phyloP scores from a whole-genome alignment of 306 rosid species.

The Arachis stenosperma region DNA sequence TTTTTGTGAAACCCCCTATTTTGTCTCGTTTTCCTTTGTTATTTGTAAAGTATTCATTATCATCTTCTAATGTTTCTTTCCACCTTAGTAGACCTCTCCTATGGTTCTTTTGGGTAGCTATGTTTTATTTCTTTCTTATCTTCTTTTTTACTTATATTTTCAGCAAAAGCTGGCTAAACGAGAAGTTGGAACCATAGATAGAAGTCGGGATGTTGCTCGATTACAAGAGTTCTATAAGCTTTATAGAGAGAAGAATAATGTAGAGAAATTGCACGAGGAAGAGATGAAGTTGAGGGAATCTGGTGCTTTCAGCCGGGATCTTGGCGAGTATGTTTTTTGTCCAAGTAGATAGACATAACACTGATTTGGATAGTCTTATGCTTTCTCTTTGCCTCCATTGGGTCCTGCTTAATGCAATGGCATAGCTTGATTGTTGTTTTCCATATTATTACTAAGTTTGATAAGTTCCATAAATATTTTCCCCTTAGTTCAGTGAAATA shows the following conservation, averaged over 20 bases:
- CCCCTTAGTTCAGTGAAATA: neutral
- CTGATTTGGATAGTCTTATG: slow-evolving; percentile 24
- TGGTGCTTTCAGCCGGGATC: slow-evolving; percentile 78
- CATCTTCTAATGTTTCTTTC: slow-evolving; percentile 12
- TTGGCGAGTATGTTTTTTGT: slow-evolving; percentile 79
- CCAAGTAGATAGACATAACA: slow-evolving; percentile 18
- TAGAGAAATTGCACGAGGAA: slow-evolving; percentile 78
- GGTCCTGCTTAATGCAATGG: neutral
- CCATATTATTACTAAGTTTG: slow-evolving; percentile 20
- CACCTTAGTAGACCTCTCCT: neutral
- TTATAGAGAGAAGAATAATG: slow-evolving; percentile 76
- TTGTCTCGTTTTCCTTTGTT: neutral
- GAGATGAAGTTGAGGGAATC: slow-evolving; percentile 87
- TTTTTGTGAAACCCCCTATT: neutral
- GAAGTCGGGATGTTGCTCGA: slow-evolving; percentile 79
- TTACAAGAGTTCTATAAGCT: slow-evolving; percentile 83
- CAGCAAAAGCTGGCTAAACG: slow-evolving; percentile 94
- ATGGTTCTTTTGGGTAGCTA: slow-evolving; percentile 16
- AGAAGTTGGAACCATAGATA: slow-evolving; percentile 81
- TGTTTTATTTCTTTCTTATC: slow-evolving; percentile 30
- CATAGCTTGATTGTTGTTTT: slow-evolving; percentile 16
- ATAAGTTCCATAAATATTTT: neutral
- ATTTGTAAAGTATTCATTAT: neutral
- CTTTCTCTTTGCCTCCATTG: slow-evolving; percentile 8
- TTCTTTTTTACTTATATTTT: slow-evolving; percentile 38